Evolutionary conservation across 768 basidiomycete species (phyloP).

Genomic region (Agaricus bisporus): DNA sequence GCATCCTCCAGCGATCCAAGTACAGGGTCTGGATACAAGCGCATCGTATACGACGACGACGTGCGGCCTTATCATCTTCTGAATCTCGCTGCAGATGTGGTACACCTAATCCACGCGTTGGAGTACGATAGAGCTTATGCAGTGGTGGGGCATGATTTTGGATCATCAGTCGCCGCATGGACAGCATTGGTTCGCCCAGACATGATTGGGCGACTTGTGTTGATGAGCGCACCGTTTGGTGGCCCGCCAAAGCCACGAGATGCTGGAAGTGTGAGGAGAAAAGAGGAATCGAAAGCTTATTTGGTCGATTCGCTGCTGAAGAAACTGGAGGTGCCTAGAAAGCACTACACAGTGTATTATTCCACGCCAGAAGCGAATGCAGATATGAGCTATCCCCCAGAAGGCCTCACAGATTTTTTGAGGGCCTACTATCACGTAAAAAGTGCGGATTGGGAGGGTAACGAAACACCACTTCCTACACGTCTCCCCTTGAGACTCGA

Average conservation of each 20-base stretch:
- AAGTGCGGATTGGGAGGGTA: slow-evolving; percentile 46
- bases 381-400: slow-evolving; percentile 37
- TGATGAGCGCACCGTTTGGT: slow-evolving; percentile 56
- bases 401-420: slow-evolving; percentile 42
- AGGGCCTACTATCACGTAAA: slow-evolving; percentile 54
- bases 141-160: slow-evolving; percentile 60
- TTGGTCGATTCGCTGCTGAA: slow-evolving; percentile 24
- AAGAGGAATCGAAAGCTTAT: slow-evolving; percentile 12
- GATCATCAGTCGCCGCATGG: slow-evolving; percentile 45
- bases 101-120: slow-evolving; percentile 44
- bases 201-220: slow-evolving; percentile 46
- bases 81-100: slow-evolving; percentile 46
- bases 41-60: slow-evolving; percentile 40
- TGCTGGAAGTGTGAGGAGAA: slow-evolving; percentile 7
- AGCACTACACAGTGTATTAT: slow-evolving; percentile 52
- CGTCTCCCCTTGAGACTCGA: background rate
- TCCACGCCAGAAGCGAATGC: slow-evolving; percentile 38
- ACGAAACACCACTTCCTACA: slow-evolving; percentile 29
- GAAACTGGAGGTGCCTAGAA: slow-evolving; percentile 41
- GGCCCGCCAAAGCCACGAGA: slow-evolving; percentile 31
- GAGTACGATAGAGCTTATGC: slow-evolving; percentile 39
- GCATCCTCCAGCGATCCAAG: slow-evolving; percentile 8
- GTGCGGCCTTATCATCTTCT: slow-evolving; percentile 42
- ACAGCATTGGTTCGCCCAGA: slow-evolving; percentile 52
- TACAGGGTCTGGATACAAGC: slow-evolving; percentile 1